These are phyloP conservation scores for Zygosaccharomyces sapae DNA, from an alignment of 1,139 yeast species.

Conservation along the genomic window DNA sequence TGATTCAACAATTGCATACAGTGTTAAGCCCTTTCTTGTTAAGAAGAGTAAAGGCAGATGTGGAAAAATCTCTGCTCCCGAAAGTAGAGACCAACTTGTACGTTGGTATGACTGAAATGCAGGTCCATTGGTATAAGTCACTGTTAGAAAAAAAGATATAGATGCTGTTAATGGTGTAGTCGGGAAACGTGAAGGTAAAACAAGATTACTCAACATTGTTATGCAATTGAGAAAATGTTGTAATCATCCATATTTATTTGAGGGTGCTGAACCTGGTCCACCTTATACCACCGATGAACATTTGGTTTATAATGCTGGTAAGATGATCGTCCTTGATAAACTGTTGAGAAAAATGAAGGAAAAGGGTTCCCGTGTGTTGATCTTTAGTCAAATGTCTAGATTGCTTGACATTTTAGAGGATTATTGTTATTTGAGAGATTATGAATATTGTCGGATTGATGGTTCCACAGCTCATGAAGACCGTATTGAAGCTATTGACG, in stretches of 20 bases:
- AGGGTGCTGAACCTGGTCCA: conserved; percentile 87
- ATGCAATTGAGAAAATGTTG: conserved; percentile 84
- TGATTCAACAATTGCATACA: conserved; percentile 83
- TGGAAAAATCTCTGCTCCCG: conserved; percentile 70
- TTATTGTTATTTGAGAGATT: conserved; percentile 65
- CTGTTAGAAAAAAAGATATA: conserved; percentile 71
- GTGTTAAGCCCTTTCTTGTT: conserved; percentile 74
- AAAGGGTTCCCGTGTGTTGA: conserved; percentile 72
- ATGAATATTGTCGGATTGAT: conserved; percentile 70
- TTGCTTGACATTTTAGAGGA: conserved; percentile 76
- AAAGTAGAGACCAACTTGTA: conserved; percentile 70
- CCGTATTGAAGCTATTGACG: conserved; percentile 71
- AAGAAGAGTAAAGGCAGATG: conserved; percentile 77
- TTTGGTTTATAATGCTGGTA: conserved; percentile 65
- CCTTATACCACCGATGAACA: conserved; percentile 83
- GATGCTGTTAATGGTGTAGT: conserved; percentile 81
- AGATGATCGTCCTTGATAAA: conserved; percentile 68
- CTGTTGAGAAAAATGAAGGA: conserved; percentile 55
- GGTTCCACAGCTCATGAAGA: conserved; percentile 79
- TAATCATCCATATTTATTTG: conserved; percentile 77
- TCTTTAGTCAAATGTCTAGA: conserved; percentile 80
- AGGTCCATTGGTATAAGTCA: conserved; percentile 69
- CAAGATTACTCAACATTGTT: conserved; percentile 69
- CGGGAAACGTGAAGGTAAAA: conserved; percentile 70
- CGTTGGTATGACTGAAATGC: conserved; percentile 74